A percentile compares a stretch with the other conserved stretches of the same genome.
Conservation (phyloP, 306 rosid genomes). For the Biancaea sappan region DNA sequence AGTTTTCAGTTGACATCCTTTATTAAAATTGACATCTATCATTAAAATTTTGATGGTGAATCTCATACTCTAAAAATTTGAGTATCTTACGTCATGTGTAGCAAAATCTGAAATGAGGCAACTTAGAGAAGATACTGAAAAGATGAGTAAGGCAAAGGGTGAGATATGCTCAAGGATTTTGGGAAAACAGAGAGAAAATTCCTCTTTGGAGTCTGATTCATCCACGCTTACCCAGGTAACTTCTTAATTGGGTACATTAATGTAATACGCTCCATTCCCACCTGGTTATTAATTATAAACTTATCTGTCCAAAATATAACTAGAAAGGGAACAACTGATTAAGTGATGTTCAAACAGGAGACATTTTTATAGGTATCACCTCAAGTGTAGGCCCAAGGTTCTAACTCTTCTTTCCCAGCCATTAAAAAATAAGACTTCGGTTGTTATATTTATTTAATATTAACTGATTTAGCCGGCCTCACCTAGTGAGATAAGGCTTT, state of each 20-base stretch:
- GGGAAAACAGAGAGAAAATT: slow-evolving; percentile 60
- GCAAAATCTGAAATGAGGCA: slow-evolving; percentile 57
- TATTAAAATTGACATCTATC: background rate
- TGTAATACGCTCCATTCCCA: background rate
- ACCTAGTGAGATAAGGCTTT: too few relatives aligned
- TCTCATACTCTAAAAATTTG: background rate
- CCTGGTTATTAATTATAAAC: background rate
- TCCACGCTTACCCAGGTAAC: slow-evolving; percentile 75
- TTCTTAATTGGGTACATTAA: background rate
- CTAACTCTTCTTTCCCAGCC: background rate
- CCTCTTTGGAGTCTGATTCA: slow-evolving; percentile 61
- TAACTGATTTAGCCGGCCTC: background rate
- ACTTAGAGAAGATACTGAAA: slow-evolving; percentile 56
- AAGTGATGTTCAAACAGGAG: background rate
- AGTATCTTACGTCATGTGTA: slow-evolving; percentile 32
- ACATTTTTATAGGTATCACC: too few relatives aligned
- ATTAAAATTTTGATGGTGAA: background rate
- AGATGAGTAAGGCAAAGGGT: slow-evolving; percentile 57
- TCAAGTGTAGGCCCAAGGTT: background rate
- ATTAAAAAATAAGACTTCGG: background rate
- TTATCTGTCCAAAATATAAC: background rate
- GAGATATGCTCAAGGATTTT: slow-evolving; percentile 73
- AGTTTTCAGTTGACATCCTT: background rate
- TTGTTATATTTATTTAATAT: background rate
- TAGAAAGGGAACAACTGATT: background rate